A percentile compares a stretch with the other conserved stretches of the same genome.
phyloP scores from a whole-genome alignment of 1,284 basidiomycete genomes.

The Ganoderma boninense region DNA sequence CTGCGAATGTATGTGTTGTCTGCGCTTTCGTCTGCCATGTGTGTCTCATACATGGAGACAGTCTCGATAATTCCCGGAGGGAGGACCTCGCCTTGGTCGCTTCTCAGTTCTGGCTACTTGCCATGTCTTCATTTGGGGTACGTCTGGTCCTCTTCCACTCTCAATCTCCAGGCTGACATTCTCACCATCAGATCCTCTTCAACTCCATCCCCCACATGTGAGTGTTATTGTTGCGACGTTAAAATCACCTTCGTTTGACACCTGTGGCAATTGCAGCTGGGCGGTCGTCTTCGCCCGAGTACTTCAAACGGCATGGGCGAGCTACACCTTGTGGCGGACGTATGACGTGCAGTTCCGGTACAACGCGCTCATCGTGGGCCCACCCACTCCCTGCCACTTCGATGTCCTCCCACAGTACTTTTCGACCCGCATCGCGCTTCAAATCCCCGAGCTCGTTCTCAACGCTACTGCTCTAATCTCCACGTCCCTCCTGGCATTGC shows the following conservation, averaged over 20 bases:
- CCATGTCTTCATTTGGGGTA: constrained; percentile 58
- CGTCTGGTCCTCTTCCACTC: constrained; percentile 16
- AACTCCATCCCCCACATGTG: constrained; percentile 65
- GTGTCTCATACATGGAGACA: constrained; percentile 29
- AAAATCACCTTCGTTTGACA: not conserved
- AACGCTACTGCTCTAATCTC: constrained; percentile 53
- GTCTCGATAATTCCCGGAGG: constrained; percentile 54
- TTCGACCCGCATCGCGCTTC: constrained; percentile 47
- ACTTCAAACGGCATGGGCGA: constrained; percentile 58
- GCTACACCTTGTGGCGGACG: constrained; percentile 59
- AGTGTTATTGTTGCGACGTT: constrained; percentile 24
- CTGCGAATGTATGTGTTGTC: constrained; percentile 47
- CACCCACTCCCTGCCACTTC: constrained; percentile 55
- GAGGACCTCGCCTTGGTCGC: constrained; percentile 61
- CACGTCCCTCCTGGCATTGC: constrained; percentile 53
- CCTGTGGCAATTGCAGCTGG: constrained; percentile 42
- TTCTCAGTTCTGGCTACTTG: constrained; percentile 67
- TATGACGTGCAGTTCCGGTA: constrained; percentile 45
- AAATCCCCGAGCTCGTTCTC: constrained; percentile 58
- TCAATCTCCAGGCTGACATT: not conserved
- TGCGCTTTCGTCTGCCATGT: not conserved
- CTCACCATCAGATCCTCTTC: constrained; percentile 45
- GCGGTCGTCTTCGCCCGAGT: constrained; percentile 57
- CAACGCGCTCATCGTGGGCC: constrained; percentile 46
- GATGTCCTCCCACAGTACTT: constrained; percentile 58